A percentile compares a stretch with the other conserved stretches of the same genome.
phyloP scores from a whole-genome alignment of 1,284 basidiomycete species.

The Ustanciosporium gigantosporum region DNA sequence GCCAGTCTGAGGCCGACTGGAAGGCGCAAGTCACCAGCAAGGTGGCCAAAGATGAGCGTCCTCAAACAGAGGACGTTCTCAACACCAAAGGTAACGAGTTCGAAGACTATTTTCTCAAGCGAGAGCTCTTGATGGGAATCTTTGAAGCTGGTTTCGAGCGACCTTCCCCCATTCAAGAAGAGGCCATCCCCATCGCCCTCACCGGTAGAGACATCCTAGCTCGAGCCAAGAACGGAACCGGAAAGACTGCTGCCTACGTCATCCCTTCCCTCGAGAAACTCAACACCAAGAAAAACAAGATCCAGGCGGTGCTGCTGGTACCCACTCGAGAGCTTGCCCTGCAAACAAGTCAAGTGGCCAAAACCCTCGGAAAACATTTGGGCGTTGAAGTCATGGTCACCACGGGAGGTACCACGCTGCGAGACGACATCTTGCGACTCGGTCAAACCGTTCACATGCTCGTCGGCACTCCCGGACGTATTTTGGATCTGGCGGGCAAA shows the following conservation, averaged over 20 bases:
- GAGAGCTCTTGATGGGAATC: slow-evolving; percentile 61
- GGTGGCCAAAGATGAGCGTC: slow-evolving; percentile 52
- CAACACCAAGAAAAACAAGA: slow-evolving; percentile 82
- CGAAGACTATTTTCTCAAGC: slow-evolving; percentile 60
- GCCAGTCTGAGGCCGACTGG: slow-evolving; percentile 47
- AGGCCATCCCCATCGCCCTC: slow-evolving; percentile 67
- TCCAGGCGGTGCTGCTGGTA: slow-evolving; percentile 69
- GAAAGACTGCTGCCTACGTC: slow-evolving; percentile 95
- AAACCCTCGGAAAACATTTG: slow-evolving; percentile 94
- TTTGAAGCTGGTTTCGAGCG: slow-evolving; percentile 73
- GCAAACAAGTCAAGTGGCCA: slow-evolving; percentile 94
- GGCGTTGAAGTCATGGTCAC: slow-evolving; percentile 97
- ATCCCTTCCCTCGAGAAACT: slow-evolving; percentile 94
- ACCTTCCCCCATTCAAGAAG: slow-evolving; percentile 97
- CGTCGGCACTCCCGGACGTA: slow-evolving; percentile 94
- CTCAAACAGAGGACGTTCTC: slow-evolving; percentile 60
- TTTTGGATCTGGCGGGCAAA: slow-evolving; percentile 92
- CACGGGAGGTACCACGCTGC: slow-evolving; percentile 94
- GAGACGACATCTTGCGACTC: slow-evolving; percentile 89
- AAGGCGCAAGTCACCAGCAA: slow-evolving; percentile 41
- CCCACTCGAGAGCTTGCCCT: slow-evolving; percentile 60
- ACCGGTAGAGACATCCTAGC: slow-evolving; percentile 78
- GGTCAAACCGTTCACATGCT: slow-evolving; percentile 90
- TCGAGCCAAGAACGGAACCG: slow-evolving; percentile 65
- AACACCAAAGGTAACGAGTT: slow-evolving; percentile 61